These are phyloP conservation scores for Osmanthus fragrans DNA, from an alignment of 257 asterid genomes.

Conservation along the genomic window DNA sequence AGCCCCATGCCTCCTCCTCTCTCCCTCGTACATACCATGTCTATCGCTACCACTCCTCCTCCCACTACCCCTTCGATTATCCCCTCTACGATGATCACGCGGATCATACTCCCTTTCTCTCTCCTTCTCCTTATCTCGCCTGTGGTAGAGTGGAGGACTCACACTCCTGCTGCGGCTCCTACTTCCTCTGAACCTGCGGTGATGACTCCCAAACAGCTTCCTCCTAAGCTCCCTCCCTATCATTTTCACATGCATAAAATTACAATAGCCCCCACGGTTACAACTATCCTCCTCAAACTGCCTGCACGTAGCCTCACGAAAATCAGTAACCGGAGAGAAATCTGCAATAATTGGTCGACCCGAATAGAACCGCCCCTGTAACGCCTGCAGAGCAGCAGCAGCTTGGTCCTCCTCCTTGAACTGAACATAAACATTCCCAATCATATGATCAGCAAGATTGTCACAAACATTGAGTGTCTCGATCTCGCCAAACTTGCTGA, in stretches of 20 bases:
- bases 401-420: slow-evolving; percentile 37
- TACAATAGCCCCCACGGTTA: slow-evolving; percentile 14
- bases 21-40: neutral
- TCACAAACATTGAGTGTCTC: slow-evolving; percentile 36
- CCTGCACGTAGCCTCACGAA: slow-evolving; percentile 14
- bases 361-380: slow-evolving; percentile 16
- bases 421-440: slow-evolving; percentile 35
- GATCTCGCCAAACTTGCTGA: slow-evolving; percentile 35
- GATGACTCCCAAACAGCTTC: slow-evolving; percentile 4
- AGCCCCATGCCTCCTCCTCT: neutral
- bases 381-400: slow-evolving; percentile 27
- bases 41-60: neutral
- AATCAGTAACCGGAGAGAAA: slow-evolving; percentile 13
- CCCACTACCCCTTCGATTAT: neutral
- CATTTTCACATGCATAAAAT: slow-evolving; percentile 12
- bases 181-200: neutral
- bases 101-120: neutral
- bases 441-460: slow-evolving; percentile 39
- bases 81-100: neutral
- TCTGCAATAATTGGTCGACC: slow-evolving; percentile 14
- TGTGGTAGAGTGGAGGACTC: neutral
- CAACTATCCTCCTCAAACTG: slow-evolving; percentile 6
- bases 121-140: neutral
- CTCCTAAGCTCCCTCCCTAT: slow-evolving; percentile 9
- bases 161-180: slow-evolving; percentile 7